Percentiles rank a stretch among this genome's conserved stretches.
Evolutionary conservation across 768 basidiomycete genomes (phyloP).

Genomic region (Boletus subparvulus): DNA sequence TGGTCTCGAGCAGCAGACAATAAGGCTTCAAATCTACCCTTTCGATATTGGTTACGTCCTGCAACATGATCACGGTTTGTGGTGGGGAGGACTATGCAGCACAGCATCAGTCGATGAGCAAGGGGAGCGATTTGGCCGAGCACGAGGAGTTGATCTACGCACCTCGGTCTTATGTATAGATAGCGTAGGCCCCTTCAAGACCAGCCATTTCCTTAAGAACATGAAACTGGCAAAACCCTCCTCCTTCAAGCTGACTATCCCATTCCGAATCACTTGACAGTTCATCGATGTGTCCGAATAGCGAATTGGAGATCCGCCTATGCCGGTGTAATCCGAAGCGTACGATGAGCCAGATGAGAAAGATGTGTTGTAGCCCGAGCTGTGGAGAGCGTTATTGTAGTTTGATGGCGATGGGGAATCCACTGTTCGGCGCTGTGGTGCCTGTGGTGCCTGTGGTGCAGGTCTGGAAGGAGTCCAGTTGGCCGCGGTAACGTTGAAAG

Average conservation of each 20-base stretch:
- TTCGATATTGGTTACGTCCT: constrained; percentile 84
- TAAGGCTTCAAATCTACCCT: constrained; percentile 94
- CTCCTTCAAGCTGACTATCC: constrained; percentile 87
- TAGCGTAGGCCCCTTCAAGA: constrained; percentile 77
- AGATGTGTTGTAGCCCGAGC: constrained; percentile 58
- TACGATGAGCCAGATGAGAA: constrained; percentile 63
- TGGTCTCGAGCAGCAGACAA: constrained; percentile 84
- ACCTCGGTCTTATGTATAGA: constrained; percentile 93
- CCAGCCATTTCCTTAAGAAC: constrained; percentile 88
- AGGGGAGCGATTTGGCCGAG: not conserved
- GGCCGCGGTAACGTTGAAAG: constrained; percentile 49
- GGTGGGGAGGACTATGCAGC: constrained; percentile 46
- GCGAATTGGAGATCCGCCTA: constrained; percentile 75
- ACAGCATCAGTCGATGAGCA: constrained; percentile 2
- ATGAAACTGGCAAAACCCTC: constrained; percentile 90
- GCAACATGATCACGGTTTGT: constrained; percentile 63
- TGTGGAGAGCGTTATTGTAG: constrained; percentile 45
- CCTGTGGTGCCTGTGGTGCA: constrained; percentile 75
- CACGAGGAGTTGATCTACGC: constrained; percentile 26
- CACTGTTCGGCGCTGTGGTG: constrained; percentile 50
- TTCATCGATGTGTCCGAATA: constrained; percentile 35
- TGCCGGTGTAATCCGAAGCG: constrained; percentile 69
- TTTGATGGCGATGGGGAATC: constrained; percentile 32
- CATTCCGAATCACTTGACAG: constrained; percentile 59
- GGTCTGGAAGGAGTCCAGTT: constrained; percentile 78